These are phyloP conservation scores for Rubia peregrina DNA, from an alignment of 305 asterid species.

Conservation along the genomic window DNA sequence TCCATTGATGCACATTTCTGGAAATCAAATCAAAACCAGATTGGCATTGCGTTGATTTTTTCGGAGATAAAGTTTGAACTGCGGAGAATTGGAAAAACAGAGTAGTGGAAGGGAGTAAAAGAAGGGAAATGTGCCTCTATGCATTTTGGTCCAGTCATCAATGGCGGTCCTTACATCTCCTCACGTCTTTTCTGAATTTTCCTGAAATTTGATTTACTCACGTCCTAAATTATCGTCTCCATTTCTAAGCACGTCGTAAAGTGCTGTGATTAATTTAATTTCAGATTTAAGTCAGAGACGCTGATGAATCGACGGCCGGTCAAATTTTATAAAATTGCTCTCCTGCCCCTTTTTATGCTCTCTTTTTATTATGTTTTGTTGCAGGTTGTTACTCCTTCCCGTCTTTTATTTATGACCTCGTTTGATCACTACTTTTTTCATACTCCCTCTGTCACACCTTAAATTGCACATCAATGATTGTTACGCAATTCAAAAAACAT, in stretches of 20 bases:
- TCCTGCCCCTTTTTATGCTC: too few relatives aligned
- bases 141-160: conserved; percentile 13
- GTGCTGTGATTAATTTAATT: background rate
- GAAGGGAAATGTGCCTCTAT: conserved; percentile 25
- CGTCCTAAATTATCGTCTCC: background rate
- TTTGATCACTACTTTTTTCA: too few relatives aligned
- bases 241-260: background rate
- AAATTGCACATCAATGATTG: too few relatives aligned
- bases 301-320: background rate
- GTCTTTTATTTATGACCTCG: too few relatives aligned
- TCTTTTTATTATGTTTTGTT: too few relatives aligned
- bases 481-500: too few relatives aligned
- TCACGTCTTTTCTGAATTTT: conserved; percentile 12
- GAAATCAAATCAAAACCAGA: background rate
- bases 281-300: background rate
- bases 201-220: too few relatives aligned
- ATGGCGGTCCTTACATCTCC: conserved; percentile 17
- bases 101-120: conserved; percentile 61
- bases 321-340: too few relatives aligned
- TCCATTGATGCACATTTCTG: conserved; percentile 46
- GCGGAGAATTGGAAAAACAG: conserved; percentile 19
- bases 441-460: too few relatives aligned
- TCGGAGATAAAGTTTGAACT: background rate
- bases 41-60: conserved; percentile 4
- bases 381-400: too few relatives aligned